Percentiles rank a stretch among this genome's conserved stretches.
Evolutionary conservation across 2,329 filamentous ascomycete species (phyloP).

Genomic region (Penicillium sp.): DNA sequence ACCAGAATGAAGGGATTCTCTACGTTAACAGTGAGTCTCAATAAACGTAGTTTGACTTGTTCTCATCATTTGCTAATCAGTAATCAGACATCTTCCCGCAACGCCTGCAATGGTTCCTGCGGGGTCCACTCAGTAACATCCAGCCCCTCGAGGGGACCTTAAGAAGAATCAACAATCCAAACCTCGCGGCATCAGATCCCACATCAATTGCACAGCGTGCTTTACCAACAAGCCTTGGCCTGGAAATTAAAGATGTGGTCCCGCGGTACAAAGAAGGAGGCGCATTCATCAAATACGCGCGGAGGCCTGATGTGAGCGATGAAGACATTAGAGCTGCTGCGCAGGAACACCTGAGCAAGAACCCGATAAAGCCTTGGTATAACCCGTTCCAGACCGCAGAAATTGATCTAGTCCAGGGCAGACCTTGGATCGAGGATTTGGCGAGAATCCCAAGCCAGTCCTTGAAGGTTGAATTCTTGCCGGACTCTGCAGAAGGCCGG

Average conservation of each 20-base stretch:
- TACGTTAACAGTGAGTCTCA: conserved; percentile 79
- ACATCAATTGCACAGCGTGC: conserved; percentile 61
- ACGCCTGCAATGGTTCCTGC: conserved; percentile 67
- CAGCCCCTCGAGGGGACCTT: conserved; percentile 54
- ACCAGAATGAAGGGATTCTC: conserved; percentile 76
- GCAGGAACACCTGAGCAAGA: conserved; percentile 65
- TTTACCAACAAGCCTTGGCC: conserved; percentile 62
- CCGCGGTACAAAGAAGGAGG: conserved; percentile 89
- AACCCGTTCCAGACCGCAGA: conserved; percentile 75
- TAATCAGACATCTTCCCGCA: conserved; percentile 78
- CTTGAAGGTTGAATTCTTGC: conserved; percentile 82
- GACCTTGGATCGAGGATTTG: conserved; percentile 93
- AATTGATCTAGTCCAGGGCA: conserved; percentile 74
- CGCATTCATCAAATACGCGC: conserved; percentile 84
- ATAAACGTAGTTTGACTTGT: no score
- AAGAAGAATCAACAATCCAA: conserved; percentile 56
- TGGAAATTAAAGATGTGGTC: conserved; percentile 79
- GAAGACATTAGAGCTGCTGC: conserved; percentile 65
- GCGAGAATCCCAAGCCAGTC: conserved; percentile 77
- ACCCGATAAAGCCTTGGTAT: conserved; percentile 85
- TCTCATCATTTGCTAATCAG: neutral
- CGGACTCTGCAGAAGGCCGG: conserved; percentile 69
- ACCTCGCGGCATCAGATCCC: conserved; percentile 60
- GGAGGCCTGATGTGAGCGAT: conserved; percentile 51
- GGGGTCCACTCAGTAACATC: conserved; percentile 54